These are phyloP conservation scores for Sugiyamaella castrensis DNA, from an alignment of 1,139 yeast genomes.

Conservation along the genomic window DNA sequence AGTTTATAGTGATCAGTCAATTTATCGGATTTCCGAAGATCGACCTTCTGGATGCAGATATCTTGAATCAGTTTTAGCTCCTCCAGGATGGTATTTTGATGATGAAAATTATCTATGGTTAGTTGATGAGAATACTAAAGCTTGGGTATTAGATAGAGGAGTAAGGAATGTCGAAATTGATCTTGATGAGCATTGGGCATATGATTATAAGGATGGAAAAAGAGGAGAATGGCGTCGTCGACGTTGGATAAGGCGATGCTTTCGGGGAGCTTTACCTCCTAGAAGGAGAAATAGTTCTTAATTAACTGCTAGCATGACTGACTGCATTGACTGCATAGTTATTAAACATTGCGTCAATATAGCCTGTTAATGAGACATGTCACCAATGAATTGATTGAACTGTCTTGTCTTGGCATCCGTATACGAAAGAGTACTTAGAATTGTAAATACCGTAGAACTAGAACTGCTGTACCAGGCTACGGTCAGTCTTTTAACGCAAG, in stretches of 20 bases:
- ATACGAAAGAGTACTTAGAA: too few relatives aligned
- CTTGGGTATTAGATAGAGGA: constrained; percentile 54
- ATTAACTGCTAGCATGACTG: background rate
- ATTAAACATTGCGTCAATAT: too few relatives aligned
- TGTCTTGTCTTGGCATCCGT: too few relatives aligned
- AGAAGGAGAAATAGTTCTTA: constrained; percentile 6
- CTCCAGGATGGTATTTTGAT: constrained; percentile 67
- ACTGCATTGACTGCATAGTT: too few relatives aligned
- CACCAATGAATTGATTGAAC: too few relatives aligned
- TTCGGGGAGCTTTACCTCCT: constrained; percentile 22
- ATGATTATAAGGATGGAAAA: constrained; percentile 41
- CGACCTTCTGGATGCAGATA: constrained; percentile 64
- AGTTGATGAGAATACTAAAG: constrained; percentile 51
- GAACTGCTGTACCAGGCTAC: too few relatives aligned
- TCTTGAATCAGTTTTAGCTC: constrained; percentile 60
- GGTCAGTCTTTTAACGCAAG: too few relatives aligned
- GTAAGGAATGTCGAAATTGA: constrained; percentile 36
- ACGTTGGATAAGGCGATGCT: constrained; percentile 38
- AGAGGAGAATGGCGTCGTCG: constrained; percentile 43
- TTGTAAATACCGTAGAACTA: too few relatives aligned
- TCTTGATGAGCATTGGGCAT: constrained; percentile 45
- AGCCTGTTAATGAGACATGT: too few relatives aligned
- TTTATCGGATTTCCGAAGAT: constrained; percentile 53
- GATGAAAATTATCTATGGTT: constrained; percentile 61
- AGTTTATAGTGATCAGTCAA: constrained; percentile 53